Evolutionary conservation across 2,329 filamentous ascomycete genomes (phyloP).

Genomic region (Trichophyton simii): DNA sequence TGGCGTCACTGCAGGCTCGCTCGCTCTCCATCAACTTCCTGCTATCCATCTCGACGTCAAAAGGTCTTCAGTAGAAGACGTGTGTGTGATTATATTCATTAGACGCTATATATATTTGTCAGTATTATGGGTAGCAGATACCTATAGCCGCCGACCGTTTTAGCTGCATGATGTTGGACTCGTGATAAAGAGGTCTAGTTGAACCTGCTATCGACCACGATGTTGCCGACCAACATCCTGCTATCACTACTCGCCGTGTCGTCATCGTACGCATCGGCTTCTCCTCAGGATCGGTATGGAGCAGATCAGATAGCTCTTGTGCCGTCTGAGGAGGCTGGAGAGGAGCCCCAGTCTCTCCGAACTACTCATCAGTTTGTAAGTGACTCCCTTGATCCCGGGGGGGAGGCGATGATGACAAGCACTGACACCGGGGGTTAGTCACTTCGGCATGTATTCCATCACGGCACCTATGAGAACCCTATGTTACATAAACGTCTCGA

Average conservation of each 20-base stretch:
- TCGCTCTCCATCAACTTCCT: background rate
- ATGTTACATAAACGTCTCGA: slow-evolving; percentile 65
- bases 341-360: slow-evolving; percentile 11
- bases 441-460: slow-evolving; percentile 83
- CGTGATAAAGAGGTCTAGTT: background rate
- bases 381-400: background rate
- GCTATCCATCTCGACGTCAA: too few relatives aligned
- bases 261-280: background rate
- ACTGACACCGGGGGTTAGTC: slow-evolving; percentile 16
- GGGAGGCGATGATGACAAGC: background rate
- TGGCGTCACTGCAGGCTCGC: background rate
- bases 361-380: slow-evolving; percentile 29
- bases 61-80: background rate
- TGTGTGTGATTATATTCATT: background rate
- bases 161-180: background rate
- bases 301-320: slow-evolving; percentile 7
- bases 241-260: background rate
- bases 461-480: slow-evolving; percentile 70
- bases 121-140: background rate
- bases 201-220: background rate
- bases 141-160: background rate
- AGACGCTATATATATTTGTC: background rate
- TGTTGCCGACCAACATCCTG: background rate
- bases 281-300: background rate
- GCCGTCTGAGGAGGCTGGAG: slow-evolving; percentile 13